These are phyloP conservation scores for Ottelia alismoides DNA, from an alignment of 106 monocot species.

Conservation along the genomic window DNA sequence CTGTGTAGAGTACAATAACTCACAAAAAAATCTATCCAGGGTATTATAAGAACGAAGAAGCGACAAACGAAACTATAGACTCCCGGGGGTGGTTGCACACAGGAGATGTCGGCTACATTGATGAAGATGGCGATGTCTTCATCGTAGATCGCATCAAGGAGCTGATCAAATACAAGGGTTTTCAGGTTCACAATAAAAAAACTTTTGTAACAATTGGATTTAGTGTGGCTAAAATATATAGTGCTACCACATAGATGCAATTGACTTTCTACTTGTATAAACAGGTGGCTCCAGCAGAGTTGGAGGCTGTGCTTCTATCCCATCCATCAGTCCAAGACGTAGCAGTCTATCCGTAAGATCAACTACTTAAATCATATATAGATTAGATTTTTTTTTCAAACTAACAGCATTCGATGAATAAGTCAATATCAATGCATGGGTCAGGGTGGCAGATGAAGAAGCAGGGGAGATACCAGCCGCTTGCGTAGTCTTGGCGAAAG, in stretches of 20 bases:
- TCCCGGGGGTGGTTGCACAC: slow-evolving; percentile 73
- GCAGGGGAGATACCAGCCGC: slow-evolving; percentile 86
- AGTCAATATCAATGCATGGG: not conserved
- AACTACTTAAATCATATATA: not conserved
- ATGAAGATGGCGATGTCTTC: slow-evolving; percentile 88
- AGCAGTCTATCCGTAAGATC: slow-evolving; percentile 58
- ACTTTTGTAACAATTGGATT: too few species aligned
- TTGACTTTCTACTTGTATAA: not conserved
- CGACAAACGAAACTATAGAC: slow-evolving; percentile 59
- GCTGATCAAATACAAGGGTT: slow-evolving; percentile 95
- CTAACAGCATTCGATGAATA: not conserved
- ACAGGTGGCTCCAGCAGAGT: slow-evolving; percentile 92
- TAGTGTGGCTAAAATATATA: too few species aligned
- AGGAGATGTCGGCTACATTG: slow-evolving; percentile 86
- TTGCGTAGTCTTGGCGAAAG: slow-evolving; percentile 46
- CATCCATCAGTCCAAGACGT: slow-evolving; percentile 75
- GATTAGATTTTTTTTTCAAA: not conserved
- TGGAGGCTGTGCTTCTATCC: slow-evolving; percentile 71
- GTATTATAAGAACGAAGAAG: slow-evolving; percentile 67
- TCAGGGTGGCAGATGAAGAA: slow-evolving; percentile 65
- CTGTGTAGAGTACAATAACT: too few species aligned
- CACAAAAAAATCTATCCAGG: slow-evolving; percentile 24
- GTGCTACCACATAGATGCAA: too few species aligned
- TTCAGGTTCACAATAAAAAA: slow-evolving; percentile 56
- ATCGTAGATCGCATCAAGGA: slow-evolving; percentile 93